Percentiles rank a stretch among this genome's conserved stretches.
phyloP scores from a whole-genome alignment of 768 basidiomycete species.

The Pleurotus djamor region DNA sequence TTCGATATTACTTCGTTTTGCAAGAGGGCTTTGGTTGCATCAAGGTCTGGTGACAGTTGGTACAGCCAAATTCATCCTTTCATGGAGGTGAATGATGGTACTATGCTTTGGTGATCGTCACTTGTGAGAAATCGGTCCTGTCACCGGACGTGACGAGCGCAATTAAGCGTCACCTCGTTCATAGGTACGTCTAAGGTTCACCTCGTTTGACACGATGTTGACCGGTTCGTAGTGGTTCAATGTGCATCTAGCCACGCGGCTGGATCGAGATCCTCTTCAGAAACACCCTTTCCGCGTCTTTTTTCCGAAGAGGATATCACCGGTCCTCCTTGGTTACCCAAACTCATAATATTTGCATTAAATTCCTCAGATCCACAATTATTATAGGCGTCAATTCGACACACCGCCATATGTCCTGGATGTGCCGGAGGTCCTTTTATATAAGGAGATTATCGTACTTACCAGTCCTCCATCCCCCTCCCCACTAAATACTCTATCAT shows the following conservation, averaged over 20 bases:
- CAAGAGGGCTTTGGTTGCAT: not conserved
- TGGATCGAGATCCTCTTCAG: not conserved
- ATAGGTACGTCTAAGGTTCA: not conserved
- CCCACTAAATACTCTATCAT: not conserved
- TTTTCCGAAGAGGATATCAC: not conserved
- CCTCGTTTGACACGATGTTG: not conserved
- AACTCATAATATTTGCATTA: not conserved
- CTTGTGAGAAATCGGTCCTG: not conserved
- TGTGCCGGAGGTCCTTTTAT: not conserved
- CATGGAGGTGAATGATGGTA: too few species aligned
- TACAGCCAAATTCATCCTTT: too few species aligned
- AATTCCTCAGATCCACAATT: not conserved
- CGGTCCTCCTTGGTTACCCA: constrained; percentile 5
- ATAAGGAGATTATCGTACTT: not conserved
- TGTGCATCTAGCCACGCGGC: not conserved
- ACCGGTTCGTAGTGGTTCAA: not conserved
- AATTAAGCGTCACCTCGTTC: not conserved
- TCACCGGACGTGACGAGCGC: not conserved
- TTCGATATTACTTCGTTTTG: not conserved
- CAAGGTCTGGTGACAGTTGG: not conserved
- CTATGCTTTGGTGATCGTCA: not conserved
- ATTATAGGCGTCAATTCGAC: not conserved
- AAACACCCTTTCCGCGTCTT: not conserved
- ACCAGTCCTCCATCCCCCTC: not conserved
- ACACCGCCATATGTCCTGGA: constrained; percentile 5